phyloP scores from a whole-genome alignment of 768 basidiomycete genomes.

The Baorangia bicolor region DNA sequence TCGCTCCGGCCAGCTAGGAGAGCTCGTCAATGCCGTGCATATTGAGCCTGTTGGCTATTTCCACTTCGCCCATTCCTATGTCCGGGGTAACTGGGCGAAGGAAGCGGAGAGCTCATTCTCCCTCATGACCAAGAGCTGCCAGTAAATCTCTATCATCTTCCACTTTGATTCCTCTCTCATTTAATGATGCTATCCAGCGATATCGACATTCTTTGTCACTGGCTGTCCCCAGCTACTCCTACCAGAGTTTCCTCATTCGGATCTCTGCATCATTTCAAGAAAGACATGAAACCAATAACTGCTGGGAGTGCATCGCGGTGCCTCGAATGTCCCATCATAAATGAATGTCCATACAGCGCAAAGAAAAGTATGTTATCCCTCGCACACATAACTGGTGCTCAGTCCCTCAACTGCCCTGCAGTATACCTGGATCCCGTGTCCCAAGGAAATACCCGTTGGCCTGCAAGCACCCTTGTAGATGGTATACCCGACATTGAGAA shows the following conservation, averaged over 20 bases:
- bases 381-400: not conserved
- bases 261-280: constrained; percentile 79
- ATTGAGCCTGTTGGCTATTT: constrained; percentile 85
- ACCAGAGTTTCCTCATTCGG: constrained; percentile 82
- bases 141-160: constrained; percentile 47
- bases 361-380: constrained; percentile 61
- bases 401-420: constrained; percentile 26
- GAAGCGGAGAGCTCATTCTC: constrained; percentile 74
- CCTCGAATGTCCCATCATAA: constrained; percentile 70
- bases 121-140: constrained; percentile 88
- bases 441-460: constrained; percentile 53
- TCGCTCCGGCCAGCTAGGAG: constrained; percentile 67
- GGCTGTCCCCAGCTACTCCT: constrained; percentile 65
- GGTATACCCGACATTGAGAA: constrained; percentile 87
- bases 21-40: constrained; percentile 79
- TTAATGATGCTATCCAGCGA: constrained; percentile 49
- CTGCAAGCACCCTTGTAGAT: constrained; percentile 66
- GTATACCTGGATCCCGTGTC: constrained; percentile 81
- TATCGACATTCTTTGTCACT: constrained; percentile 80
- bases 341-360: constrained; percentile 80
- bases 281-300: constrained; percentile 61
- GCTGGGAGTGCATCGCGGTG: constrained; percentile 74
- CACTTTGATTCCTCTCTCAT: constrained; percentile 2
- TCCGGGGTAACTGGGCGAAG: constrained; percentile 77
- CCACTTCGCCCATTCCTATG: constrained; percentile 90